Percentiles rank a stretch among this genome's conserved stretches.
Evolutionary conservation across 805 yeast genomes (phyloP).

Genomic region (Barnettozyma pratensis): DNA sequence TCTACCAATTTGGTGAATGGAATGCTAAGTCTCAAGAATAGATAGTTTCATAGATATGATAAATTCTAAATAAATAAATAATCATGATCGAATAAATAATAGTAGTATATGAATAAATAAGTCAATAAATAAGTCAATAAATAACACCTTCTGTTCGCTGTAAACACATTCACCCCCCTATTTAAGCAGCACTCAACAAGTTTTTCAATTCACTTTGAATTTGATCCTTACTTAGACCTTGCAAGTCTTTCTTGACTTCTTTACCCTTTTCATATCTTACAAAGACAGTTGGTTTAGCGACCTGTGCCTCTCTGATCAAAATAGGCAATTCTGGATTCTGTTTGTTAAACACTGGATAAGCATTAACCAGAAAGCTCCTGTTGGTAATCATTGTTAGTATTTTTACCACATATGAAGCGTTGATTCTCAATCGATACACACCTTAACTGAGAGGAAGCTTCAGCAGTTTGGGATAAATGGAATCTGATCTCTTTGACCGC

Average conservation of each 20-base stretch:
- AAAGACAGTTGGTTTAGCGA: slow-evolving; percentile 62
- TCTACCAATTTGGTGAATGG: slow-evolving; percentile 43
- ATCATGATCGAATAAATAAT: neutral
- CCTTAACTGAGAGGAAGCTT: slow-evolving; percentile 61
- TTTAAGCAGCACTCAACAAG: slow-evolving; percentile 7
- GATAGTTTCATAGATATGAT: slow-evolving; percentile 1
- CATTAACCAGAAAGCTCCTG: slow-evolving; percentile 54
- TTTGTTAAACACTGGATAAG: slow-evolving; percentile 62
- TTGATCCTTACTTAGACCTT: slow-evolving; percentile 27
- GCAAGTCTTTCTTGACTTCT: slow-evolving; percentile 31
- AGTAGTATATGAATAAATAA: too few relatives aligned
- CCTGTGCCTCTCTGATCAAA: slow-evolving; percentile 66
- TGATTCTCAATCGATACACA: slow-evolving; percentile 20
- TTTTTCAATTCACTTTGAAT: slow-evolving; percentile 22
- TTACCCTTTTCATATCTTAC: slow-evolving; percentile 55
- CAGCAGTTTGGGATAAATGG: slow-evolving; percentile 77
- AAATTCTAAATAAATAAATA: slow-evolving; percentile 1
- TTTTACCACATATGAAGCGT: too few relatives aligned
- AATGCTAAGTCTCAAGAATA: neutral
- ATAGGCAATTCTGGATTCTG: slow-evolving; percentile 66
- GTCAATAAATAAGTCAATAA: too few relatives aligned
- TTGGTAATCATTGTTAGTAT: neutral
- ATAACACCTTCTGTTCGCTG: too few relatives aligned
- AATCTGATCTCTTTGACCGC: slow-evolving; percentile 76
- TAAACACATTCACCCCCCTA: too few relatives aligned